A percentile compares a stretch with the other conserved stretches of the same genome.
phyloP scores from a whole-genome alignment of 2,329 filamentous ascomycete genomes.

The Penicillium freii region DNA sequence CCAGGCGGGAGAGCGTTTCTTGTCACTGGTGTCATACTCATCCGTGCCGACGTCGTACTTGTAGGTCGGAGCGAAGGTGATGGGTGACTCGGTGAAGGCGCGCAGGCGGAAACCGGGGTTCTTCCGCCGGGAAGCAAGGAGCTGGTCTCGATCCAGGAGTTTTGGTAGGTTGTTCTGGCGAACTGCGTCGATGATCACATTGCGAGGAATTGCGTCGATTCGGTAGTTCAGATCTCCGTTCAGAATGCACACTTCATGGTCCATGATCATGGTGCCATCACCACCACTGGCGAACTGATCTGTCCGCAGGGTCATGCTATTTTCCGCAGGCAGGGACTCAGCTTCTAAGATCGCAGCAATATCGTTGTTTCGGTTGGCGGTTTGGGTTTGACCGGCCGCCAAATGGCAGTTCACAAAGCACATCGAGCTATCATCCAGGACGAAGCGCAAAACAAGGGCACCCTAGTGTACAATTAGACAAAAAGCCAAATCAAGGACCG shows the following conservation, averaged over 20 bases:
- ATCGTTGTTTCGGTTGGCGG: conserved; percentile 87
- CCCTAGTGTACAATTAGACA: conserved; percentile 51
- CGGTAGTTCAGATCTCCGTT: conserved; percentile 98
- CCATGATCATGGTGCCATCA: conserved; percentile 89
- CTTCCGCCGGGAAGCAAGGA: conserved; percentile 81
- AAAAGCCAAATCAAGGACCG: not conserved
- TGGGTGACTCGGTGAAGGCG: conserved; percentile 85
- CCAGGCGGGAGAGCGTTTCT: conserved; percentile 92
- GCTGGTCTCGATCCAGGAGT: conserved; percentile 87
- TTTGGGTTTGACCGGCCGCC: conserved; percentile 88
- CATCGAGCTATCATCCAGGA: conserved; percentile 87
- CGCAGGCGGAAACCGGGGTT: conserved; percentile 87
- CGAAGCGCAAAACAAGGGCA: conserved; percentile 85
- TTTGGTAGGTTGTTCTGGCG: conserved; percentile 77
- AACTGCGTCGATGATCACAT: conserved; percentile 84
- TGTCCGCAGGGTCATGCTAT: conserved; percentile 63
- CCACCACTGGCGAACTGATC: conserved; percentile 88
- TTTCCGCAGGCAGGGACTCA: conserved; percentile 68
- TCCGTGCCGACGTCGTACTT: conserved; percentile 98
- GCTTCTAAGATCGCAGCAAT: conserved; percentile 85
- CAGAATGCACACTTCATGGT: conserved; percentile 95
- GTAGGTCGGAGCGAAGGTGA: conserved; percentile 92
- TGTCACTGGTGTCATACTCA: conserved; percentile 90
- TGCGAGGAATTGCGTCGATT: conserved; percentile 93
- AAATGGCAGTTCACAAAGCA: conserved; percentile 98